Evolutionary conservation across 2,329 filamentous ascomycete genomes (phyloP), one percentile per base, ranked within the genome.

Genomic region (Helminthosporium solani): DNA sequence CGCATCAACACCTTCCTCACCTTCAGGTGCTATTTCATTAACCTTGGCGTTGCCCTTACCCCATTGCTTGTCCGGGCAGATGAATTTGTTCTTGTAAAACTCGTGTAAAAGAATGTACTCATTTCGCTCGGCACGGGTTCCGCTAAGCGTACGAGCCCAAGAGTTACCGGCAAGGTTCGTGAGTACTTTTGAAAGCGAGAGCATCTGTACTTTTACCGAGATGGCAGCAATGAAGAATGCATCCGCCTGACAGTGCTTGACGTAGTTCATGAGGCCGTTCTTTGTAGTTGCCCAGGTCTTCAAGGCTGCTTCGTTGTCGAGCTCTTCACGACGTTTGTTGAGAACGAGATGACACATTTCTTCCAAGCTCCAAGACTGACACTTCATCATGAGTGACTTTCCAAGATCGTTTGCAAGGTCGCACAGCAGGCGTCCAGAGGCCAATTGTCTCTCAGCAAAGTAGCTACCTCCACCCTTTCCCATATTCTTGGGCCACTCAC

Each of bases 91-190:
- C 52, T 87, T 86, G 68, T 96, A 82, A 66, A 99, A 99, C 64
- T 97, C 92, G 60, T 99, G 94, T 4, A 99, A 81, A 66, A 99
- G 66, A 89, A 99, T 99, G 78, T 96, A 99, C 73, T 99, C 94
- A 73, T 99, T 99, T 28, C 94, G 88, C 75, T 99, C 94, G 7
- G 94, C 94, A 66, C 94, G 86, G 16, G 94, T 99, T 70, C 94
- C 94, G 30, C 90, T 96, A 33, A 99, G 76, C 2, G 94, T 99
- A 66, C 94, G 85, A 44, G 92, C 92, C 94, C 94, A 99, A 1
- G 94, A 97, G 71, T 99, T 99, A 58, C 94, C 94, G 51, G 94
- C 94, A 68, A 99, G 78, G 62, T 97, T 97, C 12, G 94, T 99
- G 53, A 99, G 77, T 39, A 96, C 88, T 70, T 96, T 97, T 18